Percentiles rank a stretch among this genome's conserved stretches.
Evolutionary conservation across 306 rosid genomes (phyloP).

Genomic region (Quercus wislizeni): DNA sequence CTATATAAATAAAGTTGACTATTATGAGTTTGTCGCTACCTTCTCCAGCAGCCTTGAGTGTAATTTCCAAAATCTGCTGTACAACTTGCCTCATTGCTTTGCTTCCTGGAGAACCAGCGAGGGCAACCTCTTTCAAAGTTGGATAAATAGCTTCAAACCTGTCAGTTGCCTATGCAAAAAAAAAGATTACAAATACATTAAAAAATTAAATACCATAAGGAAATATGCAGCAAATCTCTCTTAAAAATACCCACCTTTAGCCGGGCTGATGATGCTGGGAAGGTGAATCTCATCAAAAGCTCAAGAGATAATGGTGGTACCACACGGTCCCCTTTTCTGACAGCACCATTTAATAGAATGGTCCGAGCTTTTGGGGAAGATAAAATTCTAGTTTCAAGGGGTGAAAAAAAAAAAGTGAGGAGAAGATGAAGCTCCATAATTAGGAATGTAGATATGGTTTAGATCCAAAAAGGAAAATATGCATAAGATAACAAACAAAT

Average conservation of each 20-base stretch:
- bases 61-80: constrained; percentile 34
- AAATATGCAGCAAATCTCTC: constrained; percentile 1
- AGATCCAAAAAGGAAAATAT: not conserved
- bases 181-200: constrained; percentile 1
- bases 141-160: constrained; percentile 43
- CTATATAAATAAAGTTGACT: not conserved
- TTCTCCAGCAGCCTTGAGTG: constrained; percentile 45
- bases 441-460: not conserved
- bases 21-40: constrained; percentile 21
- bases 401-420: not conserved
- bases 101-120: constrained; percentile 42
- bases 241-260: constrained; percentile 31
- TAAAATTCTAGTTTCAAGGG: constrained; percentile 33
- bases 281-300: constrained; percentile 34
- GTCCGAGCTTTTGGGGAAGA: constrained; percentile 41
- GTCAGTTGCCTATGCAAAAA: constrained; percentile 41
- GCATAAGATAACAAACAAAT: constrained; percentile 5
- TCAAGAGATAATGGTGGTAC: constrained; percentile 48
- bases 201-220: constrained; percentile 4
- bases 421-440: not conserved
- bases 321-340: constrained; percentile 52
- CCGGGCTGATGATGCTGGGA: constrained; percentile 41
- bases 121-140: constrained; percentile 46
- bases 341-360: constrained; percentile 43
- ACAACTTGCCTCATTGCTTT: constrained; percentile 44